phyloP scores from a whole-genome alignment of 176 grass and related monocot species.

The Miscanthus lutarioriparius region DNA sequence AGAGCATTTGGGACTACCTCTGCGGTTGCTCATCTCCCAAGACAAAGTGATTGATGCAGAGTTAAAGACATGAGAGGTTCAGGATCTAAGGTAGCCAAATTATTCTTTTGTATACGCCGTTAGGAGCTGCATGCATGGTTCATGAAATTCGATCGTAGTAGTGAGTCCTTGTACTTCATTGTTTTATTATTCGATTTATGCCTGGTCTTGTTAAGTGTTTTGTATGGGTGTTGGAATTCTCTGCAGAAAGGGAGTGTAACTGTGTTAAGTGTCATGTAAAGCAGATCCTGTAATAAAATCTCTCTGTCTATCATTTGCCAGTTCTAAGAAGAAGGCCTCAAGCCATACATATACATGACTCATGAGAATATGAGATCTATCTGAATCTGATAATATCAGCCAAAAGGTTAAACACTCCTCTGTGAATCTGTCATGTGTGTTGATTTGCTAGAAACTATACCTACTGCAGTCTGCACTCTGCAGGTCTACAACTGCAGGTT shows the following conservation, averaged over 20 bases:
- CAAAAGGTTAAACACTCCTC: background rate
- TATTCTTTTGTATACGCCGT: background rate
- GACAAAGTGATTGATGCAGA: background rate
- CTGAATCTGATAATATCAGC: background rate
- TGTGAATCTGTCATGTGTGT: background rate
- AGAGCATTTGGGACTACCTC: constrained; percentile 43
- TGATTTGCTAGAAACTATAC: too few species aligned
- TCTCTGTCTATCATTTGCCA: background rate
- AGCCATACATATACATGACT: background rate
- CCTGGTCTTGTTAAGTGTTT: background rate
- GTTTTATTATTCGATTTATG: constrained; percentile 18
- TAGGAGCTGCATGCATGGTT: background rate
- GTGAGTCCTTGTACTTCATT: background rate
- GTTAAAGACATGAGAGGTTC: background rate
- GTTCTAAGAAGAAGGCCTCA: background rate
- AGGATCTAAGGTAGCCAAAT: background rate
- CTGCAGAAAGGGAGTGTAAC: background rate
- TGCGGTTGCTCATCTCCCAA: constrained; percentile 30
- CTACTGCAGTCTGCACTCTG: too few species aligned
- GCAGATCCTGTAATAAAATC: background rate
- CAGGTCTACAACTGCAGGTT: too few species aligned
- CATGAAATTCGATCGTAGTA: background rate
- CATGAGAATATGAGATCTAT: background rate
- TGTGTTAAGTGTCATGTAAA: background rate
- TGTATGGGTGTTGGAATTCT: background rate